These are phyloP conservation scores for Penicillium antarcticum DNA, from an alignment of 495 filamentous ascomycete genomes.

Conservation along the genomic window DNA sequence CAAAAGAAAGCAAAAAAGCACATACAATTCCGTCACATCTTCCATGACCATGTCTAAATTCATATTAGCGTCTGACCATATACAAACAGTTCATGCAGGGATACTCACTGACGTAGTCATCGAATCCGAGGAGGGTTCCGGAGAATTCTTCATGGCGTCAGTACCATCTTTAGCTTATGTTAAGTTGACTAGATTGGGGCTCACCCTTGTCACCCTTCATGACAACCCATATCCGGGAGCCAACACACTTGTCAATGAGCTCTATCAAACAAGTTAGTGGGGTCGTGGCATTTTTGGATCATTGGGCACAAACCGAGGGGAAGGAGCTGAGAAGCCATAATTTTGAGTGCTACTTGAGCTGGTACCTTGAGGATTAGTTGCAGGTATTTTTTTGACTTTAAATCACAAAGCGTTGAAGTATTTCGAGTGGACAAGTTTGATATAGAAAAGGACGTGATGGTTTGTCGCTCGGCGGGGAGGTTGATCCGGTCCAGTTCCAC, in stretches of 20 bases:
- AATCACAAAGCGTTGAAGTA: neutral
- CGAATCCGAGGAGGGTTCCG: constrained; percentile 89
- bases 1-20: neutral
- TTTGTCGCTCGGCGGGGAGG: constrained; percentile 7
- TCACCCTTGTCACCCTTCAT: constrained; percentile 98
- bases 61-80: constrained; percentile 11
- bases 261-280: constrained; percentile 52
- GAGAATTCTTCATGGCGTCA: constrained; percentile 70
- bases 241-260: constrained; percentile 97
- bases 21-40: constrained; percentile 96
- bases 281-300: constrained; percentile 1
- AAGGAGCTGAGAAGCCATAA: constrained; percentile 77
- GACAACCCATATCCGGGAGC: constrained; percentile 95
- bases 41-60: constrained; percentile 91
- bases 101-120: constrained; percentile 98
- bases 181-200: neutral
- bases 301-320: constrained; percentile 57
- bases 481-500: constrained; percentile 16
- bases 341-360: neutral
- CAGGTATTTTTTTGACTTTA: neutral
- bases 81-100: neutral
- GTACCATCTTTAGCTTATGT: neutral
- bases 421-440: constrained; percentile 7
- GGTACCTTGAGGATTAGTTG: neutral
- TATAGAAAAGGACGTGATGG: constrained; percentile 23